phyloP scores from a whole-genome alignment of 805 yeast genomes.

The Saturnispora saitoi region DNA sequence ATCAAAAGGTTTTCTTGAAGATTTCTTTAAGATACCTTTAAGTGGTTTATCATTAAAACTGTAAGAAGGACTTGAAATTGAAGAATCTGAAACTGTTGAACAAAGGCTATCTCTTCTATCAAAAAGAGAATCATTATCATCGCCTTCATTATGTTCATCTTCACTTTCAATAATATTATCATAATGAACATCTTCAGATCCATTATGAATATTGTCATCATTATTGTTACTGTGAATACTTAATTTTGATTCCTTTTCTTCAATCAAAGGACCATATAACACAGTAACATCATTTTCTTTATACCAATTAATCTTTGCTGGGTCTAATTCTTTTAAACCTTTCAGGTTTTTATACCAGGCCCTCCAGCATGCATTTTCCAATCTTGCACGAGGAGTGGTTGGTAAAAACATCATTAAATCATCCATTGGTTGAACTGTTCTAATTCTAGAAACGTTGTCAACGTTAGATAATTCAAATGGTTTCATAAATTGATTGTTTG shows the following conservation, averaged over 20 bases:
- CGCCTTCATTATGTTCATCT: constrained; percentile 1
- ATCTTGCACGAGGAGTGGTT: constrained; percentile 33
- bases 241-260: constrained; percentile 11
- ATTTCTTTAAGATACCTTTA: background rate
- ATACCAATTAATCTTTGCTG: constrained; percentile 43
- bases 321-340: constrained; percentile 39
- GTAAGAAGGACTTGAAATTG: background rate
- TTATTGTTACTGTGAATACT: too few relatives aligned
- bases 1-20: background rate
- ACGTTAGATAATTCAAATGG: constrained; percentile 27
- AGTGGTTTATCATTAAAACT: background rate
- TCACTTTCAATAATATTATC: background rate
- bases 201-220: too few relatives aligned
- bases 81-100: background rate
- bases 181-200: too few relatives aligned
- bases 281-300: constrained; percentile 47
- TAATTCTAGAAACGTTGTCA: constrained; percentile 18
- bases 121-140: background rate
- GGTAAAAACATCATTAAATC: constrained; percentile 29
- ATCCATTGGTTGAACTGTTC: constrained; percentile 22
- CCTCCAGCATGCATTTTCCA: constrained; percentile 87
- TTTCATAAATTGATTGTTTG: constrained; percentile 29
- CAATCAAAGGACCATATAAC: constrained; percentile 42
- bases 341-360: constrained; percentile 84
- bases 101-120: constrained; percentile 2